Base-by-base conservation (phyloP, 2,329 filamentous ascomycete species). In the Alternaria sp. region DNA sequence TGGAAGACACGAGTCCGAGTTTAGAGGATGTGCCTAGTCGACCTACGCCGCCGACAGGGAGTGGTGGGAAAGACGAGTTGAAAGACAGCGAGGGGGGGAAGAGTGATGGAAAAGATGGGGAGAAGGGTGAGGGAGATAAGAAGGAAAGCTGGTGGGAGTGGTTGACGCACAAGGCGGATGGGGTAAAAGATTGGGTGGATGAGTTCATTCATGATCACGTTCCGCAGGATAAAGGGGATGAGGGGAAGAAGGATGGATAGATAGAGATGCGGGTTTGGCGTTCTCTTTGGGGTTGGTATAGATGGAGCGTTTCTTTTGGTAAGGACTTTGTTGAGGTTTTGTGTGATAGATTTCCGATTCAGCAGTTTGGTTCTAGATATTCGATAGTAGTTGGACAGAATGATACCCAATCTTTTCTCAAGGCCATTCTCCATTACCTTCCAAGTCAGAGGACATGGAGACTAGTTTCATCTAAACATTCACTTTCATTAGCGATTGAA, bases 101-200 rank as follows among this genome's bases (percentile, higher is more conserved):
- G 9, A 23, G 30, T 5, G 49, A 12, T 9, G 49, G 12, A 4
- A 4, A 15, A 32, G 30, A 15, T 7, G 30, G 12, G 12, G 28
- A 15, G 0, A n/a, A 10, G 2, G 30, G 25, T 6, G 12, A 11
- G 3, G 30, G 40, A 44, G n/a, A n/a, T 2, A 54, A 50, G 3
- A 61, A 67, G 8, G 65, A 74, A 47, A 68, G 65, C 15, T 79
- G 70, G 77, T 80, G 78, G 78, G 71, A 79, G 57, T 80, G 77
- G 77, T 60, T 81, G 36, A 73, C 73, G 45, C 77, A 80, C 13
- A 76, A 79, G 61, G 77, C 73, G 4, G 75, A 79, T 23, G 67
- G 73, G 15, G 69, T 77, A 1, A 74, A 77, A 55, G 73, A 74
- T 11, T 81, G 79, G 79, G 78, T 80, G 0, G 75, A 79, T 49